Evolutionary conservation across 2,329 filamentous ascomycete genomes (phyloP).

Genomic region (Rasamsonia emersonii): DNA sequence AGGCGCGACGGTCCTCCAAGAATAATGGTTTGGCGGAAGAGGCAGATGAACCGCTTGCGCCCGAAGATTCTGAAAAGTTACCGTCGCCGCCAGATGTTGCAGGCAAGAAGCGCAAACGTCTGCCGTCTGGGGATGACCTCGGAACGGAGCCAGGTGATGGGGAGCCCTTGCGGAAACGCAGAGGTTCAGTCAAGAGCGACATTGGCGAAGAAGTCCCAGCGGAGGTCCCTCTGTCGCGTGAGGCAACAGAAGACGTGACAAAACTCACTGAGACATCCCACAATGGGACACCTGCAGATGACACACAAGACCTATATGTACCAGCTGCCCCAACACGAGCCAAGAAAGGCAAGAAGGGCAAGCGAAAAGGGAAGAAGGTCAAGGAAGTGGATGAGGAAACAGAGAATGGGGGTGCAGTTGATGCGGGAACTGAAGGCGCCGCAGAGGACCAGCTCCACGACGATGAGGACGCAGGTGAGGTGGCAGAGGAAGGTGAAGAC

Average conservation of each 20-base stretch:
- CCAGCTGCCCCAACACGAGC: constrained; percentile 22
- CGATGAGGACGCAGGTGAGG: constrained; percentile 41
- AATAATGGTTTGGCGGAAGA: constrained; percentile 19
- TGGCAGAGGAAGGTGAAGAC: constrained; percentile 37
- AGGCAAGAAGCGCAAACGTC: constrained; percentile 34
- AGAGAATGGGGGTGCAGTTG: constrained; percentile 27
- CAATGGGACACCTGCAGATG: constrained; percentile 23
- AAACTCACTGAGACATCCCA: constrained; percentile 16
- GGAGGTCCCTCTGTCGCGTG: constrained; percentile 24
- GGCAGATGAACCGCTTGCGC: constrained; percentile 15
- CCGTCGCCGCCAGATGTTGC: constrained; percentile 16
- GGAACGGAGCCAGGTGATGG: constrained; percentile 28
- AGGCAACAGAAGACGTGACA: constrained; percentile 25
- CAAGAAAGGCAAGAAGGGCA: constrained; percentile 38
- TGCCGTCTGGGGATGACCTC: constrained; percentile 26
- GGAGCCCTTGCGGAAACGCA: constrained; percentile 33
- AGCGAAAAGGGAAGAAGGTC: constrained; percentile 36
- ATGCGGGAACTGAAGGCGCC: constrained; percentile 34
- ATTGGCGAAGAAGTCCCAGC: constrained; percentile 27
- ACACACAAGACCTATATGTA: constrained; percentile 23
- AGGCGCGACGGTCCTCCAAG: constrained; percentile 24
- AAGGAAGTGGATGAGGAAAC: constrained; percentile 31
- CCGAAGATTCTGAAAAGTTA: constrained; percentile 19
- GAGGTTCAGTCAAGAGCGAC: constrained; percentile 30
- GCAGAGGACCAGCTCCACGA: constrained; percentile 41